Conservation (phyloP, 208 protist genomes). For the Trypanosoma avium region DNA sequence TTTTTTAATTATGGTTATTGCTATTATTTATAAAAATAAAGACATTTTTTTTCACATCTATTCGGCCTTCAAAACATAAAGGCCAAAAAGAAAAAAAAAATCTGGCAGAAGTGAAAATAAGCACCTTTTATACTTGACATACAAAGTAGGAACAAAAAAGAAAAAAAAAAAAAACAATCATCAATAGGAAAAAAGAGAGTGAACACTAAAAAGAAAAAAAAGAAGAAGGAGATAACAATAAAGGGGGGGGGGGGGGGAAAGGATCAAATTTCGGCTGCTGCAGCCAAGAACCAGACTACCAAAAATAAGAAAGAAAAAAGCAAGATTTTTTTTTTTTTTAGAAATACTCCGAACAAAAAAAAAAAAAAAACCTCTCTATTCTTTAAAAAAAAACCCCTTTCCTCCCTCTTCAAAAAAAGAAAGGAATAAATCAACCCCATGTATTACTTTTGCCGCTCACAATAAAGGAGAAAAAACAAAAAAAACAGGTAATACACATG, state of each 20-base stretch:
- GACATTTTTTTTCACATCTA: background rate
- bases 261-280: too few species aligned
- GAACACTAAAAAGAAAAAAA: background rate
- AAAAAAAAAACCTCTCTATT: too few species aligned
- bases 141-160: too few species aligned
- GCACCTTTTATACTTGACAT: too few species aligned
- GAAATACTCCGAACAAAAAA: too few species aligned
- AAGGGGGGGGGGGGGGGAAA: too few species aligned
- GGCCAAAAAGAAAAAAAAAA: constrained; percentile 13
- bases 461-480: constrained; percentile 8
- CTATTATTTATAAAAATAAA: too few species aligned
- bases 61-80: background rate
- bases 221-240: background rate
- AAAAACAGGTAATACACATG: too few species aligned
- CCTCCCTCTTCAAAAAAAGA: background rate
- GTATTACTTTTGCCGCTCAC: background rate
- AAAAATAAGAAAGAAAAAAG: too few species aligned
- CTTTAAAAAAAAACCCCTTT: background rate
- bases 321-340: constrained; percentile 28
- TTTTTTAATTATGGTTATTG: too few species aligned
- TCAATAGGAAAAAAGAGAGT: background rate
- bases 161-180: constrained; percentile 7
- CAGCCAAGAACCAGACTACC: too few species aligned
- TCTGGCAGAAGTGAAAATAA: too few species aligned
- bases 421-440: background rate